These are phyloP conservation scores for Vitis labrusca DNA, from an alignment of 164 flowering plant genomes.

Conservation along the genomic window DNA sequence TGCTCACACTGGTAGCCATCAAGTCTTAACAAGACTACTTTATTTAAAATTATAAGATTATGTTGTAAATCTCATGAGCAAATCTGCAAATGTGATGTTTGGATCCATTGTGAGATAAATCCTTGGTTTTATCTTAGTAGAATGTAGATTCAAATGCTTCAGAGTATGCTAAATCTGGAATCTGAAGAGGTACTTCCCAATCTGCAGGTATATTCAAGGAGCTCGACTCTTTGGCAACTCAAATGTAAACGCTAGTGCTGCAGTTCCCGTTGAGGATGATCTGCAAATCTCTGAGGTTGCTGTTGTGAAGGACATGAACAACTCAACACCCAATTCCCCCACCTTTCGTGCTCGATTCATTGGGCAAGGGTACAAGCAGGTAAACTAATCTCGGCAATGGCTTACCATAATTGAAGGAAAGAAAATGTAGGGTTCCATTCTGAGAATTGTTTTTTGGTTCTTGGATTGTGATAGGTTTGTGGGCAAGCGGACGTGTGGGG, in stretches of 20 bases:
- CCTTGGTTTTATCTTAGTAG: too few species aligned
- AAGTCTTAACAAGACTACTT: too few species aligned
- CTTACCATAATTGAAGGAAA: too few species aligned
- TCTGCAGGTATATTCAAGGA: conserved; percentile 71
- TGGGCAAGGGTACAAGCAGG: conserved; percentile 97
- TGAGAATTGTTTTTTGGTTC: too few species aligned
- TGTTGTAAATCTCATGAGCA: too few species aligned
- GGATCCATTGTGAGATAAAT: too few species aligned
- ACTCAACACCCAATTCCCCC: conserved; percentile 20
- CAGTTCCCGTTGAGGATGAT: conserved; percentile 23
- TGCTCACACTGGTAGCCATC: too few species aligned
- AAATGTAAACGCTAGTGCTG: conserved; percentile 15
- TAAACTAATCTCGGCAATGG: conserved; percentile 9
- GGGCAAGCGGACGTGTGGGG: conserved; percentile 91
- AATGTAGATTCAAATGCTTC: not conserved
- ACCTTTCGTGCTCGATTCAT: conserved; percentile 68
- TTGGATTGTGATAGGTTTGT: conserved; percentile 58
- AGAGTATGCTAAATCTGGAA: not conserved
- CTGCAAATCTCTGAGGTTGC: conserved; percentile 39
- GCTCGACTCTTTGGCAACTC: conserved; percentile 51
- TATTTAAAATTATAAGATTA: too few species aligned
- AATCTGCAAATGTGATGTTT: too few species aligned
- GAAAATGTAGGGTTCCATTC: too few species aligned
- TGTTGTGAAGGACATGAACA: conserved; percentile 11
- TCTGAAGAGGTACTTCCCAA: not conserved